Evolutionary conservation across 2,329 filamentous ascomycete species (phyloP).

Genomic region (Penicillium occitanis): DNA sequence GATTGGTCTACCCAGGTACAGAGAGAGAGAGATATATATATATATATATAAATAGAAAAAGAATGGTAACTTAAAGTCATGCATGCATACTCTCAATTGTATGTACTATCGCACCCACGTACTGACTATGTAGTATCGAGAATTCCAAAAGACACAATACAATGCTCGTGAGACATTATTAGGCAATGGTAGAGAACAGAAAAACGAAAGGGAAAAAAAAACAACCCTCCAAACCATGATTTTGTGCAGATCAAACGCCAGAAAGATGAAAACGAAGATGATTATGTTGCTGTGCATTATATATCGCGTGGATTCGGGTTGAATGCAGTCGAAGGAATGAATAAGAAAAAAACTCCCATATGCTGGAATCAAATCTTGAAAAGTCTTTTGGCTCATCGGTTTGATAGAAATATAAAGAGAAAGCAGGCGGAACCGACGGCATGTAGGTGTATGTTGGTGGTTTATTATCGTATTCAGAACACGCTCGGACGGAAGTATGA

Average conservation of each 20-base stretch:
- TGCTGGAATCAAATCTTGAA: constrained; percentile 1
- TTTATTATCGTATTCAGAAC: not conserved
- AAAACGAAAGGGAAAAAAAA: not conserved
- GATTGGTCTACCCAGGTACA: too few species aligned
- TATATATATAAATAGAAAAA: not conserved
- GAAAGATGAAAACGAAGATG: not conserved
- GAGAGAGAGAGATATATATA: not conserved
- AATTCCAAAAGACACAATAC: not conserved
- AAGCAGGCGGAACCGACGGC: not conserved
- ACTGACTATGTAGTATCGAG: not conserved
- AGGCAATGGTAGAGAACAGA: not conserved
- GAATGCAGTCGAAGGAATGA: not conserved
- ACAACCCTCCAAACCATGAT: constrained; percentile 3
- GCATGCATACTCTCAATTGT: not conserved
- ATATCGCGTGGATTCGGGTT: not conserved
- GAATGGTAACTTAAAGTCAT: not conserved
- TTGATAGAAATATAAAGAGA: not conserved
- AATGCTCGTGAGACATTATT: constrained; percentile 11
- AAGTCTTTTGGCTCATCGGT: not conserved
- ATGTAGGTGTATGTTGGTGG: not conserved
- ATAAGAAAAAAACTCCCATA: constrained; percentile 12
- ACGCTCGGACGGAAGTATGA: constrained; percentile 10
- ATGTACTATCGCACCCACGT: constrained; percentile 2
- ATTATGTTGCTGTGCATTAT: constrained; percentile 1
- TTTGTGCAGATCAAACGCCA: constrained; percentile 8